Evolutionary conservation across 148 eudicot genomes (phyloP), one percentile per base, ranked within the genome.

Genomic region (Selenicereus undatus): DNA sequence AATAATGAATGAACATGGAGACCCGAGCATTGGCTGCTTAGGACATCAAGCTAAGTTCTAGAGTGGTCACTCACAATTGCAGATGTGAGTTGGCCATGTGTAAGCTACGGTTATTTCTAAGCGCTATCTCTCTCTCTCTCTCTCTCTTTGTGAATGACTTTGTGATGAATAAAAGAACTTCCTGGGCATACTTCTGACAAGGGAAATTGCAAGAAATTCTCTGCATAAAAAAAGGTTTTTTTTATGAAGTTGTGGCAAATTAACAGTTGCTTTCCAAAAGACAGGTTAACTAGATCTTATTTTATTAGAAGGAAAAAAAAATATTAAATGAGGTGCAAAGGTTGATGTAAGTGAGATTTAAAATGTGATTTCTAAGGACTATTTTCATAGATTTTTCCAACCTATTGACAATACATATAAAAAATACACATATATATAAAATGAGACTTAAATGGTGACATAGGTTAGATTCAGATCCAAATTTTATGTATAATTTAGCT

Each of bases 41-140:
- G 73, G 14, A 79, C 85, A 82, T 80, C 72, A 76, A 64, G 78
- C 76, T 80, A 20, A 32, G 32, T 60, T 14, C n/a, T 22, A 64
- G 62, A 64, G 83, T 77, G 88, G 82, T 80, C 83, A 80, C 85
- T 56, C 62, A 56, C 68, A 64, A 64, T 9, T 64, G 27, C n/a
- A 18, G 68, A 8, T 24, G 77, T 86, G 88, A 86, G 88, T 86
- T 83, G 85, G 88, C 85, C 85, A 83, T 78, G 79, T 86, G 85
- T 80, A 48, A 22, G 75, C 39, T 36, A n/a, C n/a, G 74, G 72
- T 13, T 64, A 43, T 74, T 77, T 66, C 76, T 80, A 77, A 16
- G 83, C 36, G n/a, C n/a, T n/a, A n/a, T n/a, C n/a, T n/a, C n/a
- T n/a, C n/a, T 60, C 24, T 21, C 65, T 0, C 13, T 64, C 29